Evolutionary conservation across 345 rosid species (phyloP).

Genomic region (Populus deltoides): DNA sequence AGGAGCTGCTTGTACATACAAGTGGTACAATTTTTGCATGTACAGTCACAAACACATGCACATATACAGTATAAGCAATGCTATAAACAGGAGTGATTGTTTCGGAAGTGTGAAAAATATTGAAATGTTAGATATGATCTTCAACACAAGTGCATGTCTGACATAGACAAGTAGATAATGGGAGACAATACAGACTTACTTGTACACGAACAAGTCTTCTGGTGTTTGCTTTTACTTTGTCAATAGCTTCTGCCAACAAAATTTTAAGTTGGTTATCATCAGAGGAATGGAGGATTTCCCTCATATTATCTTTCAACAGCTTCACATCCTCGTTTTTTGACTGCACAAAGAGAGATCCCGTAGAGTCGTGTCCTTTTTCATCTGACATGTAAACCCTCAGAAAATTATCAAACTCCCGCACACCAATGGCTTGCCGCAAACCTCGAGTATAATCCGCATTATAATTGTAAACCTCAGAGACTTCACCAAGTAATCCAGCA

Average conservation of each 20-base stretch:
- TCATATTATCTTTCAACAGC: slow-evolving; percentile 39
- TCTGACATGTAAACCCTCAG: slow-evolving; percentile 33
- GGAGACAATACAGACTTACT: slow-evolving; percentile 43
- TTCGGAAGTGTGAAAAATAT: too few species aligned
- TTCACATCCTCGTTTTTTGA: slow-evolving; percentile 29
- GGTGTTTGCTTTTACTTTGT: slow-evolving; percentile 68
- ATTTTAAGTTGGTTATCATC: slow-evolving; percentile 37
- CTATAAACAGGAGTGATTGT: too few species aligned
- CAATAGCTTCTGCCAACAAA: slow-evolving; percentile 64
- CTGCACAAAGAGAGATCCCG: slow-evolving; percentile 9
- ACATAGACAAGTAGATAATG: background rate
- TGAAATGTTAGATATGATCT: background rate
- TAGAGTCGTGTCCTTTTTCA: slow-evolving; percentile 18
- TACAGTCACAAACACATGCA: too few species aligned
- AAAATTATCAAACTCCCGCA: slow-evolving; percentile 71
- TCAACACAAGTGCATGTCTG: background rate
- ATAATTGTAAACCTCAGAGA: slow-evolving; percentile 59
- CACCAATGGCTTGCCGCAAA: slow-evolving; percentile 85
- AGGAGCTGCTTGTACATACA: too few species aligned
- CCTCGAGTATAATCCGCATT: slow-evolving; percentile 79
- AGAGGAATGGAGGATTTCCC: slow-evolving; percentile 36
- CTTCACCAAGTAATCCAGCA: slow-evolving; percentile 77
- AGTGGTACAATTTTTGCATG: too few species aligned
- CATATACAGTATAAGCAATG: too few species aligned
- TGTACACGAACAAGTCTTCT: slow-evolving; percentile 87